A percentile compares a stretch with the other conserved stretches of the same genome.
These are phyloP conservation scores for Aspergillus intermedius DNA, from an alignment of 2,329 filamentous ascomycete genomes.

Conservation along the genomic window DNA sequence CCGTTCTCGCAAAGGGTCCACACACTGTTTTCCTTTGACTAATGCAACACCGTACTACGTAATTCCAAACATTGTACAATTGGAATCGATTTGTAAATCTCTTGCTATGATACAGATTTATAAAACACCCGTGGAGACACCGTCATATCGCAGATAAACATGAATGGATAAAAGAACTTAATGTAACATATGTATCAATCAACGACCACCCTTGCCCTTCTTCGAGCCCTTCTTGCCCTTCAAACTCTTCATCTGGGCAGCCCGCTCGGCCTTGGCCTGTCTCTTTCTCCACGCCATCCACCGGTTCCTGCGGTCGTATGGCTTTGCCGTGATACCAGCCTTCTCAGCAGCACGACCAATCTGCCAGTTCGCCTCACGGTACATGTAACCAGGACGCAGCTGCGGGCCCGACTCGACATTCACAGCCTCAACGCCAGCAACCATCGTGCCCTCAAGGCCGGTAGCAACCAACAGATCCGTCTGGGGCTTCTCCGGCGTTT, in stretches of 20 bases:
- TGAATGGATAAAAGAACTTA: constrained; percentile 8
- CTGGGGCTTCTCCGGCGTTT: constrained; percentile 15
- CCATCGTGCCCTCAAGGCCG: constrained; percentile 15
- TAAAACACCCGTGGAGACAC: constrained; percentile 16
- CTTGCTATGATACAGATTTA: constrained; percentile 30
- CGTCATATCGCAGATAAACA: constrained; percentile 22
- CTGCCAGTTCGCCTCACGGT: constrained; percentile 60
- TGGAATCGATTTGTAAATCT: constrained; percentile 3
- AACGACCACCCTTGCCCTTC: constrained; percentile 28
- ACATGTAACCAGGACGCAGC: constrained; percentile 55
- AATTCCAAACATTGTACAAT: neutral
- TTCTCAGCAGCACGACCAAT: constrained; percentile 59
- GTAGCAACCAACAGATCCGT: constrained; percentile 20
- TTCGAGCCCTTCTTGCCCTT: constrained; percentile 39
- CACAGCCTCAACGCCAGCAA: constrained; percentile 17
- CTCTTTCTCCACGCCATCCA: constrained; percentile 62
- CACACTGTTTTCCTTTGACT: no score
- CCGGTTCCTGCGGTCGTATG: constrained; percentile 53
- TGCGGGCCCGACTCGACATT: constrained; percentile 24
- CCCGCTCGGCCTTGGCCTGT: constrained; percentile 43
- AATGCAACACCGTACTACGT: no score
- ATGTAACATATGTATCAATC: constrained; percentile 14
- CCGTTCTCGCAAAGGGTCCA: no score
- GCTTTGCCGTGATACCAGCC: constrained; percentile 50
- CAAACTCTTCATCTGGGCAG: constrained; percentile 50